phyloP scores from a whole-genome alignment of 2,329 filamentous ascomycete genomes.

The Aureobasidium vineae region DNA sequence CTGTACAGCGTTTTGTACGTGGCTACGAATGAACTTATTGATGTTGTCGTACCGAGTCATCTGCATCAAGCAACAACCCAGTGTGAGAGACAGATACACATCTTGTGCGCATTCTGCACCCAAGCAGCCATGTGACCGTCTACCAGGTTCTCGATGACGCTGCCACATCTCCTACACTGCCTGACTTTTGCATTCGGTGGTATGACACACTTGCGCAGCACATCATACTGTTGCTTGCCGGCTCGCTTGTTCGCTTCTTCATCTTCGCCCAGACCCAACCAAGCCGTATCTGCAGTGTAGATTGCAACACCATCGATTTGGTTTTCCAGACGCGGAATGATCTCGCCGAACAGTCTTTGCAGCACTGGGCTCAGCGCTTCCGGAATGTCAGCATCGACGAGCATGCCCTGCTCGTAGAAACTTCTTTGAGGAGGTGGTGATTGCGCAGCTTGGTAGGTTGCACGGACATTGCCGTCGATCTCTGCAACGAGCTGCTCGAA shows the following conservation, averaged over 20 bases:
- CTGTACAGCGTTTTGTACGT: neutral
- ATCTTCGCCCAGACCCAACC: slow-evolving; percentile 62
- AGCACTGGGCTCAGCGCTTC: slow-evolving; percentile 52
- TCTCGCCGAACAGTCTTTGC: slow-evolving; percentile 48
- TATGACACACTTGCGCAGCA: slow-evolving; percentile 54
- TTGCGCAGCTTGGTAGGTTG: slow-evolving; percentile 52
- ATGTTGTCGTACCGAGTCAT: neutral
- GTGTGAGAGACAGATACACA: slow-evolving; percentile 33
- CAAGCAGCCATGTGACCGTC: slow-evolving; percentile 33
- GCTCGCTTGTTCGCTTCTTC: slow-evolving; percentile 59
- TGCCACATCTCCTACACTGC: slow-evolving; percentile 47
- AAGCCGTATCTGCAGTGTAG: slow-evolving; percentile 69
- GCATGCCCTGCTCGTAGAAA: slow-evolving; percentile 53
- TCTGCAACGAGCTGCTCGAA: slow-evolving; percentile 54
- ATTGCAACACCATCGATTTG: slow-evolving; percentile 65
- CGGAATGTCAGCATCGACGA: slow-evolving; percentile 54
- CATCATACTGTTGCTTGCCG: slow-evolving; percentile 57
- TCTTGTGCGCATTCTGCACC: slow-evolving; percentile 36
- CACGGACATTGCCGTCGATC: slow-evolving; percentile 64
- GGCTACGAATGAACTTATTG: neutral
- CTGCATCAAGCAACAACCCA: slow-evolving; percentile 27
- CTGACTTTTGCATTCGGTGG: slow-evolving; percentile 38
- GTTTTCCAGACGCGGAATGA: slow-evolving; percentile 56
- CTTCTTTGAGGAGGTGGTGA: slow-evolving; percentile 45
- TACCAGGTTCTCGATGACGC: slow-evolving; percentile 48